Conservation (phyloP, 148 eudicot species). For the Cornus controversa region DNA sequence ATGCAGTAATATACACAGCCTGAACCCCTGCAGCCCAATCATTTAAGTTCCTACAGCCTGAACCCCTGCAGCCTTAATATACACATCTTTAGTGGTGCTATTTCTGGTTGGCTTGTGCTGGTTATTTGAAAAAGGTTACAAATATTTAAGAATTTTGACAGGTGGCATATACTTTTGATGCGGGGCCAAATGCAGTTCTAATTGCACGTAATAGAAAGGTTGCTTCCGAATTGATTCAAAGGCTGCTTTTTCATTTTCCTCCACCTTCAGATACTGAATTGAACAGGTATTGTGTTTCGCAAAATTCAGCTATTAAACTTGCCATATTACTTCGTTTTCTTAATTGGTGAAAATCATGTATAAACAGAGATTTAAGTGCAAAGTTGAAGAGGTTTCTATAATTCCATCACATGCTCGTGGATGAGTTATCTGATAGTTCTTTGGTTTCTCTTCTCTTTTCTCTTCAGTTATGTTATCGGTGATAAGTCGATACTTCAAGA, state of each 20-base stretch:
- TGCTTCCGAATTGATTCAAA: slow-evolving; percentile 75
- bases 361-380: too few relatives aligned
- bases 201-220: slow-evolving; percentile 61
- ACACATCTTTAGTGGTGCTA: not conserved
- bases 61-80: too few relatives aligned
- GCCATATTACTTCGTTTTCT: not conserved
- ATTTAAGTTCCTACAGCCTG: too few relatives aligned
- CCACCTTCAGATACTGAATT: slow-evolving; percentile 68
- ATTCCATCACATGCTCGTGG: not conserved
- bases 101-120: not conserved
- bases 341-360: not conserved
- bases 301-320: not conserved
- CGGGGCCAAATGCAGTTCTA: slow-evolving; percentile 75
- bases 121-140: not conserved
- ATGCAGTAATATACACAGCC: not conserved
- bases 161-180: slow-evolving; percentile 94
- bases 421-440: not conserved
- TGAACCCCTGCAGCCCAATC: too few relatives aligned
- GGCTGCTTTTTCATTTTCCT: slow-evolving; percentile 79
- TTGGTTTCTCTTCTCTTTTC: not conserved
- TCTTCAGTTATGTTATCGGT: slow-evolving; percentile 73
- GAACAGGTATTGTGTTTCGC: slow-evolving; percentile 49
- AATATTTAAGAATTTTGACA: slow-evolving; percentile 25
- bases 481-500: slow-evolving; percentile 80
- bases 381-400: not conserved